Evolutionary conservation across 2,329 filamentous ascomycete species (phyloP), one percentile per base, ranked within the genome.

Genomic region (Claviceps sp.): DNA sequence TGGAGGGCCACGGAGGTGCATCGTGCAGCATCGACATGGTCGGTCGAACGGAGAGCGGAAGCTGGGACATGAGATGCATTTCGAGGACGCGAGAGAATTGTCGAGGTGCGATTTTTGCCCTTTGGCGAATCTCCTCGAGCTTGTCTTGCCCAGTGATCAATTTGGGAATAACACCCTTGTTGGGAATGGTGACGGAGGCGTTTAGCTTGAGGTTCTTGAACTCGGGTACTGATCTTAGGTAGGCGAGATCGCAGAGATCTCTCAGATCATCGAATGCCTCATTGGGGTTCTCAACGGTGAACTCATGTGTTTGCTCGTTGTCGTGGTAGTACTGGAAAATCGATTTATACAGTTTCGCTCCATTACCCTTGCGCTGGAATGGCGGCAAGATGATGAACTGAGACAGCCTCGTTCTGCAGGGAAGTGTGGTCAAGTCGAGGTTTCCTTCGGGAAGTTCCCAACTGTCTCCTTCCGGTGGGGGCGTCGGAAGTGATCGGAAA

Each of bases 221-320:
- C 8, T 78, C 74, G 0, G 81, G 73, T 3, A 77, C 70, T 8
- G 67, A 70, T 51, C 79, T 79, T 3, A 93, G 72, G 57, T 81
- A 82, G 4, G 73, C 70, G 37, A 91, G 70, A 60, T 94, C 88
- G 59, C 81, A 83, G 50, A 84, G 72, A 62, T 93, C 87, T 58
- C 88, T 79, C 60, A 94, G 72, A 54, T 88, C 81, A 61, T 93
- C 86, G 59, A 94, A 94, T 1, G 78, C 81, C 63, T 91, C 86
- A 61, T 87, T 97, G 0, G 93, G 94, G 55, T 97, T 91, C 69
- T 98, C 93, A 5, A 98, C 84, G 0, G 90, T 94, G 61, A 98
- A 78, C 64, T 97, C 91, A 51, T 81, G 75, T 7, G 89, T 85
- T 55, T 84, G 82, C 0, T 78, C 66, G 52, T 85, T 78, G 37